Percentiles rank a stretch among this genome's conserved stretches.
phyloP scores from a whole-genome alignment of 2,329 filamentous ascomycete genomes.

The Aspergillus floridensis region DNA sequence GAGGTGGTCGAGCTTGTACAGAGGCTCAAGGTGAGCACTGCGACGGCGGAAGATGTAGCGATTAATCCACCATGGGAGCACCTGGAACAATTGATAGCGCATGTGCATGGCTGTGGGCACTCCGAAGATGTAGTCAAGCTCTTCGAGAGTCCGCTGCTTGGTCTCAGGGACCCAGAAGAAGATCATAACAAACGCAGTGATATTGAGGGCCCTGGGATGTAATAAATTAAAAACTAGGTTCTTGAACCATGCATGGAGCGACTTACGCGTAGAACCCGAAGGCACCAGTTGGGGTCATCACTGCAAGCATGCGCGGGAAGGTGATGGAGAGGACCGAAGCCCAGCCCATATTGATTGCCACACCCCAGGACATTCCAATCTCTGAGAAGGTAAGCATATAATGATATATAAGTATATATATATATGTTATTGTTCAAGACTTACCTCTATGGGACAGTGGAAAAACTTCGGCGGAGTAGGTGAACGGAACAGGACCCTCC shows the following conservation, averaged over 20 bases:
- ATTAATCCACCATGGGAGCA: constrained; percentile 61
- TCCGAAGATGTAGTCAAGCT: constrained; percentile 59
- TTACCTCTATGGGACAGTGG: constrained; percentile 54
- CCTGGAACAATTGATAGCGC: constrained; percentile 56
- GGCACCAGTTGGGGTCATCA: constrained; percentile 52
- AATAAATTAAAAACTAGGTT: background rate
- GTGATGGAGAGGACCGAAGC: constrained; percentile 51
- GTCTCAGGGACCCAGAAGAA: constrained; percentile 61
- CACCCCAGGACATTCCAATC: constrained; percentile 48
- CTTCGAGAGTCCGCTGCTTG: constrained; percentile 54
- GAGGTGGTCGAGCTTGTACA: constrained; percentile 50
- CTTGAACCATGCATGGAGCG: background rate
- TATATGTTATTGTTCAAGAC: constrained; percentile 12
- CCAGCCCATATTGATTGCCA: constrained; percentile 49
- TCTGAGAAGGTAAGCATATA: constrained; percentile 30
- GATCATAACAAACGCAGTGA: constrained; percentile 61
- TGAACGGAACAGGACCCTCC: constrained; percentile 56
- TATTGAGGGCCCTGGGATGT: constrained; percentile 51
- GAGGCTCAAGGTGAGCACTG: constrained; percentile 46
- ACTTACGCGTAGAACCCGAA: constrained; percentile 59
- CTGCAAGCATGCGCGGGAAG: constrained; percentile 48
- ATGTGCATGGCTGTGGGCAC: constrained; percentile 59
- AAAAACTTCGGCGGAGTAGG: constrained; percentile 57
- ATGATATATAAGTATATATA: background rate
- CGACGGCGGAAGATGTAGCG: constrained; percentile 55